Conservation (phyloP, 2,329 filamentous ascomycete species). For the Cercospora sesami region DNA sequence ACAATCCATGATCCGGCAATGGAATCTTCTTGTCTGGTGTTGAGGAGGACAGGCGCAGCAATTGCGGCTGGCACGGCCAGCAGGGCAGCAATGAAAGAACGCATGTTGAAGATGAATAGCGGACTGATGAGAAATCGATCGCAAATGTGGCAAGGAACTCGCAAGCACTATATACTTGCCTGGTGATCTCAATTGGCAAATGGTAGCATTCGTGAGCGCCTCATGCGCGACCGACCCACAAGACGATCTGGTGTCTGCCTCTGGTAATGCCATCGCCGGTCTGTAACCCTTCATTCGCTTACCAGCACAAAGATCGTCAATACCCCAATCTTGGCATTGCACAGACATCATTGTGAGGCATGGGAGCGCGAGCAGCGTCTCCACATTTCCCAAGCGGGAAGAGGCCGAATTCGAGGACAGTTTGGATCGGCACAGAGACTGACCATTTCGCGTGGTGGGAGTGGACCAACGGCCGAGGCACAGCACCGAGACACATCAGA, state of each 20-base stretch:
- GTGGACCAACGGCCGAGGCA: slow-evolving; percentile 12
- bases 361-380: neutral
- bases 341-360: neutral
- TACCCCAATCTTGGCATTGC: neutral
- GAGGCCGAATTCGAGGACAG: neutral
- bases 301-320: neutral
- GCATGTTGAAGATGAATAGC: slow-evolving; percentile 20
- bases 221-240: slow-evolving; percentile 1
- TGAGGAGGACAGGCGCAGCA: slow-evolving; percentile 27
- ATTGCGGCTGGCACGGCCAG: slow-evolving; percentile 27
- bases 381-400: neutral
- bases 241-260: neutral
- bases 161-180: slow-evolving; percentile 20
- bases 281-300: slow-evolving; percentile 8
- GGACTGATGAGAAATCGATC: neutral
- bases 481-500: neutral
- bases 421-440: neutral
- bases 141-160: neutral
- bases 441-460: neutral
- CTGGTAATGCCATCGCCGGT: neutral
- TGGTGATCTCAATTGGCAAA: neutral
- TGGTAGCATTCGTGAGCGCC: neutral
- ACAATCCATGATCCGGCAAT: slow-evolving; percentile 31
- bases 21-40: slow-evolving; percentile 22
- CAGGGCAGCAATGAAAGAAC: slow-evolving; percentile 26